Evolutionary conservation across 2,329 filamentous ascomycete species (phyloP).

Genomic region (Fusarium nurragi): DNA sequence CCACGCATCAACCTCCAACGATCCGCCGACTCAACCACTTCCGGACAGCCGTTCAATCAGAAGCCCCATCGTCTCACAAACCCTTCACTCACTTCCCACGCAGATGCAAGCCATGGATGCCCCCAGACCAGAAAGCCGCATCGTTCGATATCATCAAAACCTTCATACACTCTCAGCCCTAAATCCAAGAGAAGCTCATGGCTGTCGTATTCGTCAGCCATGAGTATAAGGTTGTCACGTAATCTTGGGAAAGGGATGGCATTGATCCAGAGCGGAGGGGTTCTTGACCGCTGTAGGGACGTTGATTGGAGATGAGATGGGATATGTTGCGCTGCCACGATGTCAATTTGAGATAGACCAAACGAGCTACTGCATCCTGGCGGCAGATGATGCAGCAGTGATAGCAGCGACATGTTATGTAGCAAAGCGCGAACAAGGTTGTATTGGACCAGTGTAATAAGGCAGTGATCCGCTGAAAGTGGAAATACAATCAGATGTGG

Average conservation of each 20-base stretch:
- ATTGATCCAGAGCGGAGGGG: neutral
- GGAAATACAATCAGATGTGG: neutral
- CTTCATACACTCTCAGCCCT: neutral
- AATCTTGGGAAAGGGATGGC: neutral
- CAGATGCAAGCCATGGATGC: neutral
- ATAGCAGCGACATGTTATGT: neutral
- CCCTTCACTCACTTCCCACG: neutral
- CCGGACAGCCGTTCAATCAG: neutral
- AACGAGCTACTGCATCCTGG: neutral
- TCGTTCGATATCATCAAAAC: neutral
- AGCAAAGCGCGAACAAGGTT: neutral
- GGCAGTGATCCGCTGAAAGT: neutral
- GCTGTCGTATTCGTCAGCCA: neutral
- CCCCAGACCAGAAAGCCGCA: conserved; percentile 1
- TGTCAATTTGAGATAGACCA: neutral
- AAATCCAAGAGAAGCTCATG: neutral
- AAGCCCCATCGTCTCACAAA: neutral
- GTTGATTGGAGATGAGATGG: neutral
- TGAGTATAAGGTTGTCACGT: neutral
- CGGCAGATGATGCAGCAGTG: neutral
- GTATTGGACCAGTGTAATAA: neutral
- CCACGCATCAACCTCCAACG: neutral
- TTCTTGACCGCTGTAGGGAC: neutral
- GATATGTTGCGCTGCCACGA: accelerated
- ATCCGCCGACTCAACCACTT: neutral